Conservation (phyloP, 306 rosid genomes). For the Gynostemma pentaphyllum region DNA sequence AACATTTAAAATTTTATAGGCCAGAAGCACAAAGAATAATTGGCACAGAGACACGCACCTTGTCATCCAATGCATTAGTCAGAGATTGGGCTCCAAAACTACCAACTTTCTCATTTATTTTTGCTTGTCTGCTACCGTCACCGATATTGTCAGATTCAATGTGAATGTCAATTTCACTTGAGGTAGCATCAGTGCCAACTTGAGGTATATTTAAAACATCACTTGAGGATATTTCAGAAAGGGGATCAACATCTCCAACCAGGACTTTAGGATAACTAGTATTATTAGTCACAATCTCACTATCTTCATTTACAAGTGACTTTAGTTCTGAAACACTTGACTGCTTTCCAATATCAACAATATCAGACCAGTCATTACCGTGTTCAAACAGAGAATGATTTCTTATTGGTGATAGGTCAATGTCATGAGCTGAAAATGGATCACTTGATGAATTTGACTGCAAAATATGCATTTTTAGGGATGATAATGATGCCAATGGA, state of each 20-base stretch:
- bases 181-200: slow-evolving; percentile 17
- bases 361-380: slow-evolving; percentile 14
- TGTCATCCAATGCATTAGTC: slow-evolving; percentile 20
- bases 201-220: slow-evolving; percentile 15
- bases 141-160: slow-evolving; percentile 20
- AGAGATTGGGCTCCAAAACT: slow-evolving; percentile 9
- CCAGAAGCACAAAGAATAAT: slow-evolving; percentile 1
- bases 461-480: slow-evolving; percentile 35
- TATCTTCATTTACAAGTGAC: slow-evolving; percentile 14
- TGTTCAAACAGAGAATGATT: slow-evolving; percentile 16
- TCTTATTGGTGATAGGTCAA: slow-evolving; percentile 21
- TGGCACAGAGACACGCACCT: slow-evolving; percentile 12
- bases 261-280: slow-evolving; percentile 15
- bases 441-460: slow-evolving; percentile 35
- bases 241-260: slow-evolving; percentile 2
- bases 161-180: slow-evolving; percentile 22
- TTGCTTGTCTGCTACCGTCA: slow-evolving; percentile 12
- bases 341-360: slow-evolving; percentile 22
- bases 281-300: slow-evolving; percentile 14
- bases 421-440: slow-evolving; percentile 50
- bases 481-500: slow-evolving; percentile 41
- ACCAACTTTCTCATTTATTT: slow-evolving; percentile 18
- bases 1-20: slow-evolving; percentile 9
- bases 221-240: slow-evolving; percentile 14
- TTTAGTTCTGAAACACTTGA: slow-evolving; percentile 10